Percentiles rank a stretch among this genome's conserved stretches.
Conservation (phyloP, 306 rosid species). For the Dalbergia oliveri region DNA sequence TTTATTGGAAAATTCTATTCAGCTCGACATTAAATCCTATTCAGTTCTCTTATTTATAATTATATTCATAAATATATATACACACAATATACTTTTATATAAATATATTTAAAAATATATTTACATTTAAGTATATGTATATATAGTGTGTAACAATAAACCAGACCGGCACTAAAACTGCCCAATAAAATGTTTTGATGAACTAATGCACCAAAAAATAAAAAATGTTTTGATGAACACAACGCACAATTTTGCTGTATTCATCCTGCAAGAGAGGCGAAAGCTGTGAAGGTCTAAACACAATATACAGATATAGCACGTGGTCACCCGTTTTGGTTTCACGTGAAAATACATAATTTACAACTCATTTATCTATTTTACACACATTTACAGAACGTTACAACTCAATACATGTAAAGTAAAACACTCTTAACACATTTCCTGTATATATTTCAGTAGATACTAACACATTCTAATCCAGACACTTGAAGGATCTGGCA, state of each 20-base stretch:
- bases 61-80: too few relatives aligned
- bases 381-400: slow-evolving; percentile 29
- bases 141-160: too few relatives aligned
- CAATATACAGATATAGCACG: not conserved
- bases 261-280: not conserved
- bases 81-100: too few relatives aligned
- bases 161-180: not conserved
- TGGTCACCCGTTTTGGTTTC: not conserved
- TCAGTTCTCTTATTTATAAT: too few relatives aligned
- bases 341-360: slow-evolving; percentile 2
- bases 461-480: slow-evolving; percentile 9
- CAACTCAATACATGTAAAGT: slow-evolving; percentile 13
- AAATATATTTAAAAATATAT: too few relatives aligned
- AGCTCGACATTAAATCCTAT: too few relatives aligned
- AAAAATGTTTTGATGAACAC: not conserved
- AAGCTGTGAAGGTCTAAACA: not conserved
- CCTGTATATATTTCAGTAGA: not conserved
- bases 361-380: slow-evolving; percentile 2
- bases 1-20: too few relatives aligned
- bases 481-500: slow-evolving; percentile 15
- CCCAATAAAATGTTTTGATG: not conserved
- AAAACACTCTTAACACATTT: not conserved
- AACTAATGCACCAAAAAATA: too few relatives aligned
- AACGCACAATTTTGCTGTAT: not conserved
- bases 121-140: too few relatives aligned